phyloP scores from a whole-genome alignment of 148 eudicot genomes.

The Talinum fruticosum region DNA sequence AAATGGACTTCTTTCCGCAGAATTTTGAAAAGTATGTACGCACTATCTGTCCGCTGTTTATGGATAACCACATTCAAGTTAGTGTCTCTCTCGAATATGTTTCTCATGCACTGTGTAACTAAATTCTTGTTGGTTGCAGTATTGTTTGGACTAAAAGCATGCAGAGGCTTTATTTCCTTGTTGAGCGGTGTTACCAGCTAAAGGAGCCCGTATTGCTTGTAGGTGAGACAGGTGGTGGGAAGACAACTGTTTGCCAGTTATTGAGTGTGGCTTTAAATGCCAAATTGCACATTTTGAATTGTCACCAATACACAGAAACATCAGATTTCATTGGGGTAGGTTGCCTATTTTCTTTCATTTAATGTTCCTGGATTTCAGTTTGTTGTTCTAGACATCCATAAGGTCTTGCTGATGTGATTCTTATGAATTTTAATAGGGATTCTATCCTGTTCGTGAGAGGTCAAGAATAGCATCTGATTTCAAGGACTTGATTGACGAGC shows the following conservation, averaged over 20 bases:
- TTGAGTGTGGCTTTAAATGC: conserved; percentile 61
- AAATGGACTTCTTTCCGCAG: background rate
- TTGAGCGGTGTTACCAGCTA: conserved; percentile 76
- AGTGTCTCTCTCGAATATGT: background rate
- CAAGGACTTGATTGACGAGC: conserved; percentile 49
- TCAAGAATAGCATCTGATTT: conserved; percentile 61
- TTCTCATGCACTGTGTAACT: background rate
- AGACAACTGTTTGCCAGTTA: conserved; percentile 91
- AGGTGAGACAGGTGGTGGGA: conserved; percentile 99
- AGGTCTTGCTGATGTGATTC: background rate
- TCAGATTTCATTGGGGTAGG: conserved; percentile 98
- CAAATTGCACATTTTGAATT: conserved; percentile 72
- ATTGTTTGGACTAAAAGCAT: conserved; percentile 81
- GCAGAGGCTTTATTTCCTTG: conserved; percentile 79
- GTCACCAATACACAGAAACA: conserved; percentile 96
- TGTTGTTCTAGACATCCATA: background rate
- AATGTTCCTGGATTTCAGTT: background rate
- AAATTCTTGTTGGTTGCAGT: conserved; percentile 38
- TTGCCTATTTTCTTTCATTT: background rate
- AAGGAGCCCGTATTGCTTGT: conserved; percentile 97
- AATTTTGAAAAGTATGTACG: conserved; percentile 27
- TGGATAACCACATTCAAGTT: background rate
- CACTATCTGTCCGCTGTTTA: background rate
- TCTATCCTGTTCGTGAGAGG: conserved; percentile 88
- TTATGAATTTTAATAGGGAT: conserved; percentile 56